Percentiles rank a stretch among this genome's conserved stretches.
These are phyloP conservation scores for Corylus avellana DNA, from an alignment of 306 rosid species.

Conservation along the genomic window DNA sequence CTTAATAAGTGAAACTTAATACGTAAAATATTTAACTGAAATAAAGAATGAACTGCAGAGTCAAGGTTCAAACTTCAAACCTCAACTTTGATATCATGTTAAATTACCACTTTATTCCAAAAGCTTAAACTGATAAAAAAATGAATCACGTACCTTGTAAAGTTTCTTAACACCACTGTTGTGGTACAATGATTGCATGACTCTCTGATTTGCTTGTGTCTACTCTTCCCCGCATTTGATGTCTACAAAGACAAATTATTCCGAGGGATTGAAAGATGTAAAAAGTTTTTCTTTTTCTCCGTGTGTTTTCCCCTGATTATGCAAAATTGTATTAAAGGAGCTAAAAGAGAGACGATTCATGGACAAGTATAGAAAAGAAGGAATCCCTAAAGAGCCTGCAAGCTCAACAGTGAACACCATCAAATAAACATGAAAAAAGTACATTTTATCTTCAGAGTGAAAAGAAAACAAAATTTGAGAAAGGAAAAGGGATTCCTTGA, in stretches of 20 bases:
- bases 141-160: background rate
- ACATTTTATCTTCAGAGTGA: background rate
- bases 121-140: no score
- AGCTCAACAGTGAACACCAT: background rate
- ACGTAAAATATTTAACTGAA: no score
- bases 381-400: background rate
- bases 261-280: no score
- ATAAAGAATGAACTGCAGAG: no score
- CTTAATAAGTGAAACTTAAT: no score
- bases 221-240: background rate
- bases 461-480: background rate
- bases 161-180: background rate
- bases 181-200: background rate
- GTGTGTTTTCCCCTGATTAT: no score
- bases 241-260: no score
- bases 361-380: background rate
- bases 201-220: background rate
- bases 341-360: background rate
- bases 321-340: no score
- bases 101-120: no score
- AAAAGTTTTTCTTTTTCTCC: no score
- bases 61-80: no score
- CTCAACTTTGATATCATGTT: no score
- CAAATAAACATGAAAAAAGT: background rate
- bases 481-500: conserved; percentile 14